Percentiles rank a stretch among this genome's conserved stretches.
phyloP scores from a whole-genome alignment of 768 basidiomycete species.

The Termitomyces sp. region DNA sequence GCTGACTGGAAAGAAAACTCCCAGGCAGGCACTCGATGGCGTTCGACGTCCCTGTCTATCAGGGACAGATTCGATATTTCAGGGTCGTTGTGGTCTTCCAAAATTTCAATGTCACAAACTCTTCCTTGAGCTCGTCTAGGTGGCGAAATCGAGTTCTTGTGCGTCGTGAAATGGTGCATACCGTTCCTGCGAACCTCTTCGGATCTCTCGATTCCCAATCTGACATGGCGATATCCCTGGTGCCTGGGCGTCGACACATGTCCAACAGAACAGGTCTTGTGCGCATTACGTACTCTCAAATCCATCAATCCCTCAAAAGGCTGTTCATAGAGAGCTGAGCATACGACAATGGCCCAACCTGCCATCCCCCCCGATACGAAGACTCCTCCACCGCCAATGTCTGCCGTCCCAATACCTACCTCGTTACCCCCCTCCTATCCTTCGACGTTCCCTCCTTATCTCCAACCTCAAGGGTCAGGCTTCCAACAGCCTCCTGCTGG shows the following conservation, averaged over 20 bases:
- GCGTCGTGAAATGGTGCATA: no score
- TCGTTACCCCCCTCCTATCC: slow-evolving; percentile 2
- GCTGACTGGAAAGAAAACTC: background rate
- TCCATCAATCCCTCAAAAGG: background rate
- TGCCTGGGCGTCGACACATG: background rate
- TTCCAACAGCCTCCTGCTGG: background rate
- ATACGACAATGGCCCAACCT: slow-evolving; percentile 1
- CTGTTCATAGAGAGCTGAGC: background rate
- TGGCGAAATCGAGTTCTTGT: no score
- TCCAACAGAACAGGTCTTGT: background rate
- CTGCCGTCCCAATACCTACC: background rate
- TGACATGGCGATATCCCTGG: background rate
- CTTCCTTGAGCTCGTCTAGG: no score
- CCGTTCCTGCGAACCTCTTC: no score
- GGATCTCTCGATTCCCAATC: no score
- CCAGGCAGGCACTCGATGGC: background rate
- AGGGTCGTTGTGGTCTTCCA: no score
- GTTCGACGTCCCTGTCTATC: no score
- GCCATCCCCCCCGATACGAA: background rate
- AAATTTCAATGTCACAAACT: no score
- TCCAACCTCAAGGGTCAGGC: background rate
- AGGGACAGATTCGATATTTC: no score
- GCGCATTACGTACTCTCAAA: no score
- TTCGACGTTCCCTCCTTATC: background rate
- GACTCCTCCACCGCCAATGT: background rate